A percentile compares a stretch with the other conserved stretches of the same genome.
phyloP scores from a whole-genome alignment of 495 filamentous ascomycete genomes.

The Annulohypoxylon moriforme region DNA sequence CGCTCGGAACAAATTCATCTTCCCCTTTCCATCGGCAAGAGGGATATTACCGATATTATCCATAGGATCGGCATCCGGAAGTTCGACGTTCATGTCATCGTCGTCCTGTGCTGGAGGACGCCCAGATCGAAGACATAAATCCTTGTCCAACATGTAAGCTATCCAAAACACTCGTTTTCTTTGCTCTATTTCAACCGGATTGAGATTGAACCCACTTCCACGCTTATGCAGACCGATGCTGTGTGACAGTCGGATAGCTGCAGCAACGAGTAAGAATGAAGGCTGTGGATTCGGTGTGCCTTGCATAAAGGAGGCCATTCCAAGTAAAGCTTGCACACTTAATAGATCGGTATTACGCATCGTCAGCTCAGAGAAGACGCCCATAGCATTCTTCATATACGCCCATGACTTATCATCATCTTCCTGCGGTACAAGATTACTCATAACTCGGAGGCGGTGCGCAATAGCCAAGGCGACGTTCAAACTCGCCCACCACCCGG shows the following conservation, averaged over 20 bases:
- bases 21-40: conserved; percentile 87
- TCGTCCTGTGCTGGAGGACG: conserved; percentile 95
- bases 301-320: conserved; percentile 96
- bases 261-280: conserved; percentile 91
- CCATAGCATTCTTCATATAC: conserved; percentile 96
- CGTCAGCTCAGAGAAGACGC: conserved; percentile 88
- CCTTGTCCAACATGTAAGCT: conserved; percentile 94
- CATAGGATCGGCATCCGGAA: conserved; percentile 88
- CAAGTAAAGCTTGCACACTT: conserved; percentile 95
- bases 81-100: conserved; percentile 97
- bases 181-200: conserved; percentile 91
- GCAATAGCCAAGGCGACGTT: conserved; percentile 94
- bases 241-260: conserved; percentile 90
- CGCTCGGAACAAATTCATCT: conserved; percentile 91
- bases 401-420: conserved; percentile 94
- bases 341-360: conserved; percentile 96
- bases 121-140: conserved; percentile 91
- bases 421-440: conserved; percentile 86
- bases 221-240: conserved; percentile 96
- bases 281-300: conserved; percentile 98
- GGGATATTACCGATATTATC: conserved; percentile 96
- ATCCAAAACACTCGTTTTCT: conserved; percentile 98
- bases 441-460: conserved; percentile 93
- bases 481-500: conserved; percentile 97
- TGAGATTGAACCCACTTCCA: conserved; percentile 90